Evolutionary conservation across 2,329 filamentous ascomycete genomes (phyloP).

Genomic region (Trichoderma asperellum): DNA sequence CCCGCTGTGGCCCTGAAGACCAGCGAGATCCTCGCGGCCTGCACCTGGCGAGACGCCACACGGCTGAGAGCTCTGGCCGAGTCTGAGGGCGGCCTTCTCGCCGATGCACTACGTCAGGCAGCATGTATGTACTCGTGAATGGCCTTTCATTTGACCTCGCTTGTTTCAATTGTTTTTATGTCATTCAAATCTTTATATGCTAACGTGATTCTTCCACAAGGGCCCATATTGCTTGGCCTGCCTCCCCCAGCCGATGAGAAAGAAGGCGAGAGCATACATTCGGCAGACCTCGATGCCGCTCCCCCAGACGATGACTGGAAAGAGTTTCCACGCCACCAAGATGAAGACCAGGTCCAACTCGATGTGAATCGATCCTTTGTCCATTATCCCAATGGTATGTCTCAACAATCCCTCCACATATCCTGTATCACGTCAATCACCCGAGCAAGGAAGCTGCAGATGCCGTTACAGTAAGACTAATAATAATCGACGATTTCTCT

Average conservation of each 20-base stretch:
- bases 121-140: constrained; percentile 69
- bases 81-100: constrained; percentile 67
- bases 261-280: not conserved
- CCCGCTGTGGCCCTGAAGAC: constrained; percentile 40
- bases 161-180: not conserved
- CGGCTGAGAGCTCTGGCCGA: constrained; percentile 62
- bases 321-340: constrained; percentile 72
- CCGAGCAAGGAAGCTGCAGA: not conserved
- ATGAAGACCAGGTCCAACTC: constrained; percentile 88
- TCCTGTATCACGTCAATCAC: not conserved
- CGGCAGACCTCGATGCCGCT: constrained; percentile 27
- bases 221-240: constrained; percentile 64
- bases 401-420: not conserved
- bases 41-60: constrained; percentile 59
- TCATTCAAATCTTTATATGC: not conserved
- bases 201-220: constrained; percentile 44
- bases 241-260: constrained; percentile 20
- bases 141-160: not conserved
- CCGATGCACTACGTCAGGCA: constrained; percentile 67
- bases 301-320: constrained; percentile 52
- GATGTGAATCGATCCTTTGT: constrained; percentile 97
- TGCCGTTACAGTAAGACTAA: not conserved
- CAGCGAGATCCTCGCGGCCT: constrained; percentile 58
- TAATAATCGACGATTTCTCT: not conserved
- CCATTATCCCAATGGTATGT: constrained; percentile 82